A percentile compares a stretch with the other conserved stretches of the same genome.
These are phyloP conservation scores for Metschnikowia kunwiensis DNA, from an alignment of 805 yeast species.

Conservation along the genomic window DNA sequence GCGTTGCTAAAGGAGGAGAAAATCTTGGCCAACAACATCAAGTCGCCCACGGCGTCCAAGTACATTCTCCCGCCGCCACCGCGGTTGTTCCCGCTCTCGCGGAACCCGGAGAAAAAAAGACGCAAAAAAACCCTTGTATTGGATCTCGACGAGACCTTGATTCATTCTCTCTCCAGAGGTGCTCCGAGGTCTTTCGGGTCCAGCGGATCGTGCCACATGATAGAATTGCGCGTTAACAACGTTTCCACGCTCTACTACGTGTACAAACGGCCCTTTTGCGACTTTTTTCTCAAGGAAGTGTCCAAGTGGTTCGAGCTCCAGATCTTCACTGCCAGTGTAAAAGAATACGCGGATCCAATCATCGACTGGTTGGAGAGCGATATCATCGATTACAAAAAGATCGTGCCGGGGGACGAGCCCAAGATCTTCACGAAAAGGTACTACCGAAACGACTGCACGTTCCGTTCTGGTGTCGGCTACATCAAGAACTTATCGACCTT, in stretches of 20 bases:
- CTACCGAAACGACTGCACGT: slow-evolving; percentile 78
- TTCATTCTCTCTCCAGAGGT: slow-evolving; percentile 81
- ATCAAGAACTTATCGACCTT: slow-evolving; percentile 48
- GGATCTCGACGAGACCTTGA: slow-evolving; percentile 91
- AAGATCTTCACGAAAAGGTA: slow-evolving; percentile 54
- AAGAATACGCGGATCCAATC: slow-evolving; percentile 96
- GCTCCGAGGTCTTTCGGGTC: slow-evolving; percentile 43
- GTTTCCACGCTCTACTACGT: slow-evolving; percentile 83
- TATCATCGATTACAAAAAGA: slow-evolving; percentile 21
- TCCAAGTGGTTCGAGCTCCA: slow-evolving; percentile 85
- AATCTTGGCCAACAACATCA: slow-evolving; percentile 37
- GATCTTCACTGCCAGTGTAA: slow-evolving; percentile 90
- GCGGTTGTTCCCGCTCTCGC: slow-evolving; percentile 37
- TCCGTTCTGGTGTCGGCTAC: slow-evolving; percentile 78
- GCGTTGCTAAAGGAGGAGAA: slow-evolving; percentile 40
- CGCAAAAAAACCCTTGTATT: slow-evolving; percentile 69
- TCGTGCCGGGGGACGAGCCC: slow-evolving; percentile 10
- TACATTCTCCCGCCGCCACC: slow-evolving; percentile 48
- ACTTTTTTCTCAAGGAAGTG: slow-evolving; percentile 73
- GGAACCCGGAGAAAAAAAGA: slow-evolving; percentile 37
- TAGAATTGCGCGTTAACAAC: slow-evolving; percentile 71
- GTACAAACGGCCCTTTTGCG: slow-evolving; percentile 89
- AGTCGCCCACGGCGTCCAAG: slow-evolving; percentile 42
- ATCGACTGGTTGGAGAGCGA: slow-evolving; percentile 86
- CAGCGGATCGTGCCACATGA: slow-evolving; percentile 50